A percentile compares a stretch with the other conserved stretches of the same genome.
These are phyloP conservation scores for Pseudophaeomoniella oleicola DNA, from an alignment of 2,329 filamentous ascomycete species.

Conservation along the genomic window DNA sequence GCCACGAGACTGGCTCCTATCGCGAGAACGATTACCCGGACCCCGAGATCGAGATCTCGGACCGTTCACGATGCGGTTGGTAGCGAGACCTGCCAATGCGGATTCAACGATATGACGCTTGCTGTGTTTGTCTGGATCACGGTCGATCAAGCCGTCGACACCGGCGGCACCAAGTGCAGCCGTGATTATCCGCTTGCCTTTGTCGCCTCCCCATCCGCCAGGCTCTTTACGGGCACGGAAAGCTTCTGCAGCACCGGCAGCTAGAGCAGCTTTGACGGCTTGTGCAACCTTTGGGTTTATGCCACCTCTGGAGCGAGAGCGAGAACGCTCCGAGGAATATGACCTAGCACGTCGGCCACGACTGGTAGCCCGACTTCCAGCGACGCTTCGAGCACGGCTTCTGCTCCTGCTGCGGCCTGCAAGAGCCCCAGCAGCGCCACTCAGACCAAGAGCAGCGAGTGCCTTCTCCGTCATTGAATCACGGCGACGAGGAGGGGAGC, in stretches of 20 bases:
- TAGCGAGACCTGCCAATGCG: slow-evolving; percentile 74
- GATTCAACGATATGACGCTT: slow-evolving; percentile 76
- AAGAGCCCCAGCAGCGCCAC: slow-evolving; percentile 35
- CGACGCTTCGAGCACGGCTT: slow-evolving; percentile 33
- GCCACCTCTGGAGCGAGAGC: slow-evolving; percentile 41
- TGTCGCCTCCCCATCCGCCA: slow-evolving; percentile 78
- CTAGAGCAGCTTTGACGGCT: slow-evolving; percentile 77
- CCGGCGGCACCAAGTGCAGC: slow-evolving; percentile 75
- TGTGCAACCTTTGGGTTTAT: slow-evolving; percentile 51
- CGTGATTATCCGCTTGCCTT: slow-evolving; percentile 81
- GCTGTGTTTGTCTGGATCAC: slow-evolving; percentile 53
- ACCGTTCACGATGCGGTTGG: slow-evolving; percentile 75
- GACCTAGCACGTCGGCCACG: slow-evolving; percentile 24
- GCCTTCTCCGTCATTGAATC: slow-evolving; percentile 34
- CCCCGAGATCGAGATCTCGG: slow-evolving; percentile 51
- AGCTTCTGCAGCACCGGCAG: slow-evolving; percentile 82
- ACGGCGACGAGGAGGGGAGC: slow-evolving; percentile 24
- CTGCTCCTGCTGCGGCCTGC: slow-evolving; percentile 36
- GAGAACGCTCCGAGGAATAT: slow-evolving; percentile 32
- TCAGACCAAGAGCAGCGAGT: slow-evolving; percentile 43
- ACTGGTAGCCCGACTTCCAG: slow-evolving; percentile 8
- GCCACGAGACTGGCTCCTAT: slow-evolving; percentile 27
- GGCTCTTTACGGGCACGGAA: slow-evolving; percentile 82
- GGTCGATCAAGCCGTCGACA: slow-evolving; percentile 60
- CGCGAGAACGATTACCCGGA: slow-evolving; percentile 19